These are phyloP conservation scores for Aspergillus cejpii DNA, from an alignment of 2,329 filamentous ascomycete genomes.

Conservation along the genomic window DNA sequence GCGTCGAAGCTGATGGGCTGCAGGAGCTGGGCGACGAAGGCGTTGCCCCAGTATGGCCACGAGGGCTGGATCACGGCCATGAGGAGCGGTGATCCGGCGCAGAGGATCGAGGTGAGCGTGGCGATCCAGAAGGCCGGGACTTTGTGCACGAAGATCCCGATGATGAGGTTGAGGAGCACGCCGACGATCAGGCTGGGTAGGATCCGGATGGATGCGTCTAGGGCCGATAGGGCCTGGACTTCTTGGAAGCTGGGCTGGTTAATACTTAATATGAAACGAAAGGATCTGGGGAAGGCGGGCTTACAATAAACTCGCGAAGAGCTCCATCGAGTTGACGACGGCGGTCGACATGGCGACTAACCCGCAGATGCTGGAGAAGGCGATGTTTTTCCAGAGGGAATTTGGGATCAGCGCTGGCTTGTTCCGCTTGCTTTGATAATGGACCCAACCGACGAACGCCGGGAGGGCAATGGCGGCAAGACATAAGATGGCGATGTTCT, in stretches of 20 bases:
- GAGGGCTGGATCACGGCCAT: slow-evolving; percentile 49
- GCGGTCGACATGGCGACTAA: slow-evolving; percentile 45
- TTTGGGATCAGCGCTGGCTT: slow-evolving; percentile 56
- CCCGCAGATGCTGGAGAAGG: slow-evolving; percentile 52
- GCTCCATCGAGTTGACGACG: slow-evolving; percentile 44
- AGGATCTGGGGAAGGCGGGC: slow-evolving; percentile 14
- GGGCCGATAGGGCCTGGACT: slow-evolving; percentile 43
- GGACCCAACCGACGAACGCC: slow-evolving; percentile 51
- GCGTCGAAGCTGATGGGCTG: slow-evolving; percentile 22
- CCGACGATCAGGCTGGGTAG: slow-evolving; percentile 45
- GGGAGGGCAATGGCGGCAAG: slow-evolving; percentile 42
- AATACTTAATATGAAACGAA: slow-evolving; percentile 1
- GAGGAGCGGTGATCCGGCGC: slow-evolving; percentile 45
- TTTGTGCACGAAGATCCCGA: slow-evolving; percentile 44
- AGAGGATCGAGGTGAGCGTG: slow-evolving; percentile 37
- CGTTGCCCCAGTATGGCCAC: slow-evolving; percentile 49
- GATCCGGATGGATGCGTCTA: slow-evolving; percentile 44
- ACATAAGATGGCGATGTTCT: slow-evolving; percentile 44
- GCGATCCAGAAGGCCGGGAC: slow-evolving; percentile 40
- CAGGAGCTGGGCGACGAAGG: slow-evolving; percentile 36
- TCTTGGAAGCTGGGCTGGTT: slow-evolving; percentile 45
- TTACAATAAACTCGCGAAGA: slow-evolving; percentile 47
- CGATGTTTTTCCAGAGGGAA: slow-evolving; percentile 52
- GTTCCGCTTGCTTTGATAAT: slow-evolving; percentile 41
- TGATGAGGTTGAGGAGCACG: slow-evolving; percentile 39